Conservation (phyloP, 2,329 filamentous ascomycete species). For the Epichloe amarillans region DNA sequence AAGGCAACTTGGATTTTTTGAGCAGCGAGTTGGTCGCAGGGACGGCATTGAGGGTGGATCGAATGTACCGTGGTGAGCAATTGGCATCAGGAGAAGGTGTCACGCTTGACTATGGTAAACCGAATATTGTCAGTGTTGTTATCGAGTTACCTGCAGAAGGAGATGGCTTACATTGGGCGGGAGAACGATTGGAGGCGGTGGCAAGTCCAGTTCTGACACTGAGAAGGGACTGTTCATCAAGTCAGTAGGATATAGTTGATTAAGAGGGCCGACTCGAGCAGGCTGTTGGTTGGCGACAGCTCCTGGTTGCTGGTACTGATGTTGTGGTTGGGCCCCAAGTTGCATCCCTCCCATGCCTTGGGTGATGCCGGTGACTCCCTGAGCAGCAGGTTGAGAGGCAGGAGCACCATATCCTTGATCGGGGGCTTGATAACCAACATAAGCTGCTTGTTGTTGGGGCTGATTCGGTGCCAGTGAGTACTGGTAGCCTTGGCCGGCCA, state of each 20-base stretch:
- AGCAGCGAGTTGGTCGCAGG: slow-evolving; percentile 84
- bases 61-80: slow-evolving; percentile 84
- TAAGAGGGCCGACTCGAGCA: slow-evolving; percentile 43
- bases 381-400: slow-evolving; percentile 15
- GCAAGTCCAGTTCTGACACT: slow-evolving; percentile 79
- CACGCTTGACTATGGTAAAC: slow-evolving; percentile 55
- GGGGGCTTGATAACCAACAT: slow-evolving; percentile 28
- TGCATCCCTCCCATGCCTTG: slow-evolving; percentile 79
- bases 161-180: slow-evolving; percentile 68
- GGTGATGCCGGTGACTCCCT: slow-evolving; percentile 58
- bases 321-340: slow-evolving; percentile 41
- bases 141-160: not conserved
- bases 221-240: slow-evolving; percentile 88
- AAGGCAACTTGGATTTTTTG: slow-evolving; percentile 96
- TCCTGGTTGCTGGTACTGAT: slow-evolving; percentile 35
- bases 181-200: slow-evolving; percentile 80
- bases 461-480: slow-evolving; percentile 30
- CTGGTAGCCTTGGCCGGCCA: slow-evolving; percentile 26
- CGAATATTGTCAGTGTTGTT: slow-evolving; percentile 22
- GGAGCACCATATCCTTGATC: slow-evolving; percentile 48
- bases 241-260: slow-evolving; percentile 86
- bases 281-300: slow-evolving; percentile 21
- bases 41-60: slow-evolving; percentile 87
- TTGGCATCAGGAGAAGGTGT: slow-evolving; percentile 86
- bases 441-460: slow-evolving; percentile 29